Percentiles rank a stretch among this genome's conserved stretches.
These are phyloP conservation scores for Microdochium bolleyi DNA, from an alignment of 2,329 filamentous ascomycete species.

Conservation along the genomic window DNA sequence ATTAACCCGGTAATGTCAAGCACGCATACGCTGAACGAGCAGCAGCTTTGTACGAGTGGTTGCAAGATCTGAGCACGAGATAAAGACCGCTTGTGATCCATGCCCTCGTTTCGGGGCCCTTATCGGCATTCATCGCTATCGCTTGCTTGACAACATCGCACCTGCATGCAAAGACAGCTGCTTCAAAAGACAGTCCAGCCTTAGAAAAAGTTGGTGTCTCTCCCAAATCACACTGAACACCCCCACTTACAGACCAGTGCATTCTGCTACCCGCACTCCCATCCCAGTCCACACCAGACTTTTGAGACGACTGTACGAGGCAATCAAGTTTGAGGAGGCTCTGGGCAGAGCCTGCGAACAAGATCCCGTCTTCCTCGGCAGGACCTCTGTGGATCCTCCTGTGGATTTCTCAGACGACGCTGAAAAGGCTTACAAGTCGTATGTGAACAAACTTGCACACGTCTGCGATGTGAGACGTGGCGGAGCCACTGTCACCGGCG, in stretches of 20 bases:
- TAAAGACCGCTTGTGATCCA: not conserved
- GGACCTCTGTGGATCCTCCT: not conserved
- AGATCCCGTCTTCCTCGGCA: not conserved
- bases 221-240: not conserved
- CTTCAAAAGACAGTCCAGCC: not conserved
- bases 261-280: not conserved
- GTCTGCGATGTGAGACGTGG: constrained; percentile 19
- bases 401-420: constrained; percentile 2
- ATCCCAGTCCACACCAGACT: not conserved
- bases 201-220: not conserved
- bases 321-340: not conserved
- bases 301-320: not conserved
- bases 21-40: not conserved
- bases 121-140: not conserved
- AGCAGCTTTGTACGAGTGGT: not conserved
- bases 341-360: not conserved
- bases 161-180: not conserved
- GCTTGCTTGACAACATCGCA: not conserved
- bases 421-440: constrained; percentile 15
- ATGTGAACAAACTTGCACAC: constrained; percentile 20
- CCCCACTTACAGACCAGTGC: not conserved
- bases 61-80: not conserved
- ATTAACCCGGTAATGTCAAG: not conserved
- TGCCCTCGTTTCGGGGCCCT: not conserved
- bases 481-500: constrained; percentile 20